A percentile compares a stretch with the other conserved stretches of the same genome.
Conservation (phyloP, 1,139 yeast species). For the Scheffersomyces parashehatae region DNA sequence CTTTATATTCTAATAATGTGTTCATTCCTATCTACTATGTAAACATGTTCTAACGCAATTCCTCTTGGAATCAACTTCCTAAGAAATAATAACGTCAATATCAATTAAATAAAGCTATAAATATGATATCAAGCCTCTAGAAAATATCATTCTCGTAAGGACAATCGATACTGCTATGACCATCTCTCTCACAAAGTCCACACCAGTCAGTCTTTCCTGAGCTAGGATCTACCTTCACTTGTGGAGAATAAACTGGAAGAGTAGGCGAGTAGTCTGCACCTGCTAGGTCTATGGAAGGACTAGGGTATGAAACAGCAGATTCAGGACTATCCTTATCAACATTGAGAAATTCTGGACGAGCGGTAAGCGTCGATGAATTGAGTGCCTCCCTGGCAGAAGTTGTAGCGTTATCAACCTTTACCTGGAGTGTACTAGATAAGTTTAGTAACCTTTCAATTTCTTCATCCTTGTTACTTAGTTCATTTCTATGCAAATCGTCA, state of each 20-base stretch:
- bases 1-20: too few species aligned
- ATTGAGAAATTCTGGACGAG: background rate
- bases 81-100: too few species aligned
- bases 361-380: background rate
- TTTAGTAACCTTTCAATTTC: conserved; percentile 23
- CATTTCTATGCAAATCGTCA: conserved; percentile 30
- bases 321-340: background rate
- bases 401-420: conserved; percentile 18
- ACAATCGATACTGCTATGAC: conserved; percentile 84
- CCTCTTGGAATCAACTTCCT: too few species aligned
- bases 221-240: conserved; percentile 58
- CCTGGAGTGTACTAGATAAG: conserved; percentile 18
- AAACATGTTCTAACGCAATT: too few species aligned
- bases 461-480: conserved; percentile 29
- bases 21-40: too few species aligned
- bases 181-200: conserved; percentile 86
- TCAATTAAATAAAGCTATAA: too few species aligned
- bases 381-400: conserved; percentile 8
- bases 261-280: conserved; percentile 32
- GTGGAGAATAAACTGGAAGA: conserved; percentile 55
- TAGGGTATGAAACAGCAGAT: conserved; percentile 1
- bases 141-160: conserved; percentile 73
- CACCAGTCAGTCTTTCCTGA: conserved; percentile 84
- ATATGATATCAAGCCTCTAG: conserved; percentile 12
- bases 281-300: conserved; percentile 13